Evolutionary conservation across 768 basidiomycete genomes (phyloP), one percentile per base, ranked within the genome.

Genomic region (Royoungia palumana): DNA sequence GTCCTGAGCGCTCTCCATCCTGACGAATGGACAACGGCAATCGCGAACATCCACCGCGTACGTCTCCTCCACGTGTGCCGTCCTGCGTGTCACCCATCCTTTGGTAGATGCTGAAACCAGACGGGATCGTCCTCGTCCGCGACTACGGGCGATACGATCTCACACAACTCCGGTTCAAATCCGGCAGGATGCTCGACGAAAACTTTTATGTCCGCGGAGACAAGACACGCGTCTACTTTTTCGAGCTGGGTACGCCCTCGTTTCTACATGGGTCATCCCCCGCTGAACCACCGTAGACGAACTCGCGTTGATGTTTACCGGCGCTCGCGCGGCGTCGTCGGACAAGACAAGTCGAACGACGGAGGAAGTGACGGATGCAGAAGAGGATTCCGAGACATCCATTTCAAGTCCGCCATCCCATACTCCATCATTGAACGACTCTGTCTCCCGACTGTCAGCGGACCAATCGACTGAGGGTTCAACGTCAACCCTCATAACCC

Each of bases 181-280:
- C 77, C 6, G 83, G 86, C 2, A 78, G 96, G 11, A 77, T 98
- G 47, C 79, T 98, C 11, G 89, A 92, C 36, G 92, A 94, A 40
- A 94, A 96, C 64, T 85, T 99, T 56, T 99, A 99, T 61, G 87
- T 96, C 44, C 81, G 96, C 32, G 96, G 96, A 1, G 96, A 99
- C 71, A 94, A 92, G 60, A 98, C 96, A 0, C 77, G 96, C 34
- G 96, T 99, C 0, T 98, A 97, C 68, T 99, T 98, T 67, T 99
- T 99, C 56, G 87, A 90, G 51, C 66, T 89, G 11, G 89, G 94
- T 90, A 56, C 25, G 72, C 55, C 1, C 27, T 36, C 6, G 2
- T 12, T 20, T 32, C 30, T 19, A 11, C 20, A 32, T 32, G 6
- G 1, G 5, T 32, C 12, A 13, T 7, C 17, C 1, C 20, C 8